Evolutionary conservation across 2,329 filamentous ascomycete genomes (phyloP), one percentile per base, ranked within the genome.

Genomic region (Talaromyces sp.): DNA sequence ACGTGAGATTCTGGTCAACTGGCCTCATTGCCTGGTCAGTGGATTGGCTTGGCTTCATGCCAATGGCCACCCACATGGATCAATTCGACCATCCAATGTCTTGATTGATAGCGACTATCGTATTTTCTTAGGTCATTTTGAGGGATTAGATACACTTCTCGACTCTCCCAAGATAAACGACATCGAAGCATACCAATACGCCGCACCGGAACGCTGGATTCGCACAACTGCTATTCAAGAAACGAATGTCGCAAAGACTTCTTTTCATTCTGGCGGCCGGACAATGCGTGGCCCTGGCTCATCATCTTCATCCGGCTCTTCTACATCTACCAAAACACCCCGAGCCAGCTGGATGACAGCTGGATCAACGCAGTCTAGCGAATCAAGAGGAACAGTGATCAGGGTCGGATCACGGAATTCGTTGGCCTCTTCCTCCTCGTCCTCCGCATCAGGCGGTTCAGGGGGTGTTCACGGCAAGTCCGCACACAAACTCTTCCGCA

Each of bases 51-150:
- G 82, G 69, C 74, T 88, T 1, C 86, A 88, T 70, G 78, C 81
- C 10, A 82, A 82, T 35, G 84, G 83, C 2, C 80, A 83, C 33
- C 78, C 78, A 13, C 86, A 89, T 69, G 82, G 83, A 31, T 81
- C 81, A 1, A 87, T 88, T 65, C 79, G 83, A 16, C 87, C 86
- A 1, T 86, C 84, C 2, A 88, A 87, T 66, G 83, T 89, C 48
- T 76, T 87, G 39, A 77, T 89, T 63, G 83, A 87, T 66, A 76
- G 81, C n/a, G 75, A 81, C 35, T 86, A 85, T 68, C 76, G 77
- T 13, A 84, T 89, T 60, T 84, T 82, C 11, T 82, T 88, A 43
- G 84, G 84, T 58, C 83, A 88, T 65, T 82, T 87, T 66, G 84
- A 85, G 54, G 83, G 80, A 8, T 74, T 88, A 10, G 80, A 82